Evolutionary conservation across 2,329 filamentous ascomycete species (phyloP).

Genomic region (Curvularia sp.): DNA sequence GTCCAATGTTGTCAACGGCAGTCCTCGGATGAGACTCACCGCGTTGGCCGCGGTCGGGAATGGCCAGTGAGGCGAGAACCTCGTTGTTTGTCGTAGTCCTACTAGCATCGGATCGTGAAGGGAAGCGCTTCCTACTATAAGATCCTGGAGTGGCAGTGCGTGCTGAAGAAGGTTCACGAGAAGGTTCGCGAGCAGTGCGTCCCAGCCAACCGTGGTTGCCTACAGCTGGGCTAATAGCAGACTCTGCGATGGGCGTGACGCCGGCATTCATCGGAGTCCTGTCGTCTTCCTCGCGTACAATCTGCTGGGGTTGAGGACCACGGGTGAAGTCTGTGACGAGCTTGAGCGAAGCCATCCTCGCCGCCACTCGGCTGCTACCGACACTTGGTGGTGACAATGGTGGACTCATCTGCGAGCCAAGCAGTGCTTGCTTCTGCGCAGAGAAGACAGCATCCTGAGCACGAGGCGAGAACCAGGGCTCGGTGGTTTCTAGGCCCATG

Average conservation of each 20-base stretch:
- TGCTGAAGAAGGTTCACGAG: conserved; percentile 57
- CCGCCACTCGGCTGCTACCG: conserved; percentile 62
- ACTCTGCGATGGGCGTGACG: conserved; percentile 83
- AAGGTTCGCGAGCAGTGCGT: conserved; percentile 41
- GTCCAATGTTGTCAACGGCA: conserved; percentile 49
- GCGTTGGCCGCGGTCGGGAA: conserved; percentile 47
- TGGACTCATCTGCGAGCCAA: conserved; percentile 67
- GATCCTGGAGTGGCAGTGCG: conserved; percentile 65
- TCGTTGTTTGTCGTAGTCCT: conserved; percentile 44
- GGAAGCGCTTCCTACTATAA: conserved; percentile 70
- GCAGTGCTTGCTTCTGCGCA: conserved; percentile 60
- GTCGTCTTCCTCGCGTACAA: conserved; percentile 70
- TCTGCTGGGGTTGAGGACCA: conserved; percentile 58
- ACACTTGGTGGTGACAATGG: conserved; percentile 75
- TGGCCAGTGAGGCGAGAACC: conserved; percentile 42
- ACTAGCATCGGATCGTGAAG: conserved; percentile 53
- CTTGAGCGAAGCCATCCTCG: conserved; percentile 84
- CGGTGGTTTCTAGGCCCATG: conserved; percentile 81
- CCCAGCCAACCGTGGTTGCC: conserved; percentile 49
- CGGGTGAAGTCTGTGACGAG: conserved; percentile 85
- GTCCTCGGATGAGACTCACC: conserved; percentile 41
- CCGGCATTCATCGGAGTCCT: conserved; percentile 79
- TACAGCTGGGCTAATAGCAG: conserved; percentile 70
- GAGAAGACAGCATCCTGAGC: conserved; percentile 67
- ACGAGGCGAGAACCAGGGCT: conserved; percentile 87